Evolutionary conservation across 148 eudicot species (phyloP), one percentile per base, ranked within the genome.

Genomic region (Linanthus parryae): DNA sequence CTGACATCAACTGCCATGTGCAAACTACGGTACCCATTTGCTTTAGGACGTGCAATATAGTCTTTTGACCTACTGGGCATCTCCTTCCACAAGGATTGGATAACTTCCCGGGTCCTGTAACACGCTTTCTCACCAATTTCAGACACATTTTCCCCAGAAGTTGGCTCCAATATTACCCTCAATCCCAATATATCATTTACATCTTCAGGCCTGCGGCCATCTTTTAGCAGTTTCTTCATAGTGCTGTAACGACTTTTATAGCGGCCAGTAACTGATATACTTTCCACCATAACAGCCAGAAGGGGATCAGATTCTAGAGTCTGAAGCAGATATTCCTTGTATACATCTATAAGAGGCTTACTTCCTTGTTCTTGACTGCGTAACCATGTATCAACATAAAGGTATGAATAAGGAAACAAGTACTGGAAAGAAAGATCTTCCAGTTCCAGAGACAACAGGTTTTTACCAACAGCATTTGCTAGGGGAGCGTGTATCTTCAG

Each of bases 191-290:
- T 75, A 67, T 92, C 98, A 68, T 92, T 65, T 41, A 92, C 94
- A 64, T 92, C 94, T 65, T 92, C 94, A 39, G 96, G 94, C 30
- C 75, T 79, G 50, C 94, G 94, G 5, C 98, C 96, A 64, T 87
- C 96, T 71, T 68, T 86, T 53, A 92, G 48, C 51, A 92, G 84
- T 64, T 92, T 92, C 77, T 92, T 92, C 98, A 92, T 86, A 43
- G 98, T 92, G 74, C 96, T 92, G 43, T 84, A 92, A 22, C 84
- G 94, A 62, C 84, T 92, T 70, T 92, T 92, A 56, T 81, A 92
- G n/a, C 98, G 79, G 47, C 98, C 98, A 52, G 73, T 79, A 23
- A 87, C 78, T 21, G 68, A 68, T 45, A 92, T 71, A 34, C 72
- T 66, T 55, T 72, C 81, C 26, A 79, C 85, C 85, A 87, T 74